Conservation (phyloP, 2,329 filamentous ascomycete species). For the Ophiostoma quercus region DNA sequence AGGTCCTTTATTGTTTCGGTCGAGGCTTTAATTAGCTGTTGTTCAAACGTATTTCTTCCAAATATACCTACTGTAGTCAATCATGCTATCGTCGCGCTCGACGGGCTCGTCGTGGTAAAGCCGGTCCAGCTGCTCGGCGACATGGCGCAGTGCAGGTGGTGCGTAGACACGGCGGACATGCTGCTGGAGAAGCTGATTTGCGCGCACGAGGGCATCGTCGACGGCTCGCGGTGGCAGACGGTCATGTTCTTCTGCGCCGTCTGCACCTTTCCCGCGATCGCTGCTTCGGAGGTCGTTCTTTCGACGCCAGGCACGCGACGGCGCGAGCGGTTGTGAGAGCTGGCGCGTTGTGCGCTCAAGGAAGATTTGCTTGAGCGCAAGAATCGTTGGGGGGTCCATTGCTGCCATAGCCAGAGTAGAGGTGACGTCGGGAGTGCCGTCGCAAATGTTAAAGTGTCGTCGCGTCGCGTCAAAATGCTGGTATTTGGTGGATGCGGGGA, state of each 20-base stretch:
- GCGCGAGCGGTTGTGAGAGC: slow-evolving; percentile 54
- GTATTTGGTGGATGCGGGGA: not conserved
- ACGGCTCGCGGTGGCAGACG: slow-evolving; percentile 46
- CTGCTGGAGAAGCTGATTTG: slow-evolving; percentile 59
- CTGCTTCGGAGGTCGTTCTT: slow-evolving; percentile 37
- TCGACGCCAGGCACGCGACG: slow-evolving; percentile 50
- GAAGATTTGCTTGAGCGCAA: slow-evolving; percentile 60
- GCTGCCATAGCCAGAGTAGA: not conserved
- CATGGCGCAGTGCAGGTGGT: slow-evolving; percentile 62
- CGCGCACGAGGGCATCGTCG: slow-evolving; percentile 51
- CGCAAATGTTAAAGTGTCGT: not conserved
- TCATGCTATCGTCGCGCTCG: slow-evolving; percentile 31
- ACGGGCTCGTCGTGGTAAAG: slow-evolving; percentile 40
- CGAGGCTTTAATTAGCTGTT: slow-evolving; percentile 35
- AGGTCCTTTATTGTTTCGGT: slow-evolving; percentile 43
- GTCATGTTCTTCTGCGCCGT: slow-evolving; percentile 29
- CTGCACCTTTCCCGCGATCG: slow-evolving; percentile 20
- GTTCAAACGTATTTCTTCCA: not conserved
- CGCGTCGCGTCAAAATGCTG: slow-evolving; percentile 1
- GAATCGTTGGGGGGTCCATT: slow-evolving; percentile 48
- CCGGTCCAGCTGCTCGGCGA: slow-evolving; percentile 66
- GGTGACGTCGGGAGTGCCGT: not conserved
- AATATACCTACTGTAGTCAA: slow-evolving; percentile 41
- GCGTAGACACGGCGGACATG: slow-evolving; percentile 63
- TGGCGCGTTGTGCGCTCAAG: slow-evolving; percentile 57